Base-by-base conservation (phyloP, 768 basidiomycete species). In the Lentinus tigrinus region DNA sequence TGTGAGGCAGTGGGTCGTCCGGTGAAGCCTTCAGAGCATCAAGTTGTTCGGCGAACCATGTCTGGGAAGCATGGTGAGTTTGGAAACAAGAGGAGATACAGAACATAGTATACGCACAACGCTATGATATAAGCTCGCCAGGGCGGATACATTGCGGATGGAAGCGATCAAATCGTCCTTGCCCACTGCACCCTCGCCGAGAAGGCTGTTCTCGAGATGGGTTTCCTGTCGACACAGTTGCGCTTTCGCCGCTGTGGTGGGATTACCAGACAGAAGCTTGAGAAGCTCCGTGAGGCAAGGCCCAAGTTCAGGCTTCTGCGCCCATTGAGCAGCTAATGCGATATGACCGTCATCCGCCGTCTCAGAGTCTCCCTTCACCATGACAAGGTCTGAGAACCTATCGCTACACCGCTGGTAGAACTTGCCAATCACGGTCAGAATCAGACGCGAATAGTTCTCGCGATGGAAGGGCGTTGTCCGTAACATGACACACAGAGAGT, bases 381-480 rank as follows among this genome's bases (percentile, higher is more conserved):
- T 77, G 13, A 89, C 87, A 34, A 91, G 75, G 67, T 84, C 82
- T 61, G 93, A 89, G 70, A 93, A 97, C 38, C 87, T 81, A 66
- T 94, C 89, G 63, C 91, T 93, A 64, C 94, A 98, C 26, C 90
- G 85, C 69, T 97, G 93, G 66, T 98, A 97, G 69, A 96, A 97
- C 71, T 97, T 95, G 39, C 96, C 93, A 56, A 98, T 89, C 53
- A 98, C 89, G 16, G 90, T 88, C 31, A 98, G 82, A 56, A 98
- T 95, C 28, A 98, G 78, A n/a, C 93, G 84, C 17, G 93, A 88
- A 70, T 98, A 97, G 69, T 88, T 95, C 72, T 98, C 96, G 59
- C 88, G 82, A 68, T 98, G 96, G 74, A 98, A 98, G 0, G 95
- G 95, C 17, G 92, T 94, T 5, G 85, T 88, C 56, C 86, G 82